phyloP scores from a whole-genome alignment of 371 early-diverging fungal genomes.

The Lichtheimia corymbifera region DNA sequence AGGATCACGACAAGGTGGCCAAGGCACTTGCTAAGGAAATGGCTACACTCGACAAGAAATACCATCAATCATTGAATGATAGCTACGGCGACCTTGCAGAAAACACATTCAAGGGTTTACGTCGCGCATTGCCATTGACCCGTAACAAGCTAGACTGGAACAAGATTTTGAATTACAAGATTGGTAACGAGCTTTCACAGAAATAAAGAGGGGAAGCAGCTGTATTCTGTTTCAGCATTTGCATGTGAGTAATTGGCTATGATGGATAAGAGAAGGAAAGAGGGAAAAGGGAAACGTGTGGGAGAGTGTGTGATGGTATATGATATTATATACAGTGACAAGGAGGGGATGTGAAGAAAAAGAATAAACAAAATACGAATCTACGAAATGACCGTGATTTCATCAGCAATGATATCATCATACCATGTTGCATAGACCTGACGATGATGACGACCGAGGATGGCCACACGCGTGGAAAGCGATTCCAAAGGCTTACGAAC shows the following conservation, averaged over 20 bases:
- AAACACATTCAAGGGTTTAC: constrained; percentile 86
- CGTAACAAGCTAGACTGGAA: constrained; percentile 94
- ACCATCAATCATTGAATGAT: constrained; percentile 83
- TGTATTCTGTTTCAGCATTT: too few species aligned
- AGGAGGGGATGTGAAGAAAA: not conserved
- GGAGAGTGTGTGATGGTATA: constrained; percentile 2
- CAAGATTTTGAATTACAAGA: constrained; percentile 67
- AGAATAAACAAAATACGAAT: not conserved
- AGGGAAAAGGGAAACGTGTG: not conserved
- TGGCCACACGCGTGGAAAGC: constrained; percentile 44
- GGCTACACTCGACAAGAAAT: constrained; percentile 73
- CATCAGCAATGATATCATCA: constrained; percentile 49
- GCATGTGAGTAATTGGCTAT: too few species aligned
- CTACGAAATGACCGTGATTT: constrained; percentile 2
- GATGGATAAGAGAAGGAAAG: too few species aligned
- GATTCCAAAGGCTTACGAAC: constrained; percentile 57
- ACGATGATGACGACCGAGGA: constrained; percentile 65
- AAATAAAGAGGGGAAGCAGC: constrained; percentile 20
- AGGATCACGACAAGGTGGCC: constrained; percentile 58
- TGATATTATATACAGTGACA: constrained; percentile 3
- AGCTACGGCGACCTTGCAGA: constrained; percentile 80
- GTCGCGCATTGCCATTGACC: constrained; percentile 91
- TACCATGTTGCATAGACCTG: constrained; percentile 70
- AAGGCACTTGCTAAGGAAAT: constrained; percentile 65
- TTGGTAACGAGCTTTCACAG: constrained; percentile 54